Evolutionary conservation across 148 eudicot species (phyloP).

Genomic region (Nepenthes mirabilis): DNA sequence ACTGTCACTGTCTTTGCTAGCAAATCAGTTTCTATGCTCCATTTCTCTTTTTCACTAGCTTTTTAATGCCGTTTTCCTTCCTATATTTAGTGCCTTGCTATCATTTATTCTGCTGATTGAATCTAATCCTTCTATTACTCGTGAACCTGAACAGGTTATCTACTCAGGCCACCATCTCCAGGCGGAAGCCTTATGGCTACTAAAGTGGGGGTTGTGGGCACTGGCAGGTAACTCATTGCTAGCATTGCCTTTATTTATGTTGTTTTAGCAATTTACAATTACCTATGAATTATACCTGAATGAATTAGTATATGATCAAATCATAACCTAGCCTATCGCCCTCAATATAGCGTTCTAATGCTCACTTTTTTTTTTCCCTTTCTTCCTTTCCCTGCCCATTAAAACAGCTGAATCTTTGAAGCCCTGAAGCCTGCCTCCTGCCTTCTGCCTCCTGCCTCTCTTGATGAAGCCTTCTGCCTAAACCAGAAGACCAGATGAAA

Average conservation of each 20-base stretch:
- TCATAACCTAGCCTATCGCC: conserved; percentile 21
- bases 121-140: too few species aligned
- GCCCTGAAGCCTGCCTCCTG: conserved; percentile 71
- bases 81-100: too few species aligned
- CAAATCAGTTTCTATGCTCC: too few species aligned
- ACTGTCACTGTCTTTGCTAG: too few species aligned
- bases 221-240: conserved; percentile 44
- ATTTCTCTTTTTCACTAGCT: too few species aligned
- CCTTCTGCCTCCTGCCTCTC: conserved; percentile 3
- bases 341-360: conserved; percentile 39
- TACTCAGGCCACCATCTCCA: conserved; percentile 39
- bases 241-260: neutral
- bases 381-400: conserved; percentile 69
- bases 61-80: too few species aligned
- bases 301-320: conserved; percentile 10
- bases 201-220: conserved; percentile 16
- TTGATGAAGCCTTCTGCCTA: conserved; percentile 63
- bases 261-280: neutral
- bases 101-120: too few species aligned
- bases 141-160: conserved; percentile 45
- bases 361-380: conserved; percentile 41
- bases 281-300: conserved; percentile 1
- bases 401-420: conserved; percentile 84
- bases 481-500: conserved; percentile 92
- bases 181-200: conserved; percentile 69